Conservation (phyloP, 108 stramenopile genomes). For the Cyclotella cryptica region DNA sequence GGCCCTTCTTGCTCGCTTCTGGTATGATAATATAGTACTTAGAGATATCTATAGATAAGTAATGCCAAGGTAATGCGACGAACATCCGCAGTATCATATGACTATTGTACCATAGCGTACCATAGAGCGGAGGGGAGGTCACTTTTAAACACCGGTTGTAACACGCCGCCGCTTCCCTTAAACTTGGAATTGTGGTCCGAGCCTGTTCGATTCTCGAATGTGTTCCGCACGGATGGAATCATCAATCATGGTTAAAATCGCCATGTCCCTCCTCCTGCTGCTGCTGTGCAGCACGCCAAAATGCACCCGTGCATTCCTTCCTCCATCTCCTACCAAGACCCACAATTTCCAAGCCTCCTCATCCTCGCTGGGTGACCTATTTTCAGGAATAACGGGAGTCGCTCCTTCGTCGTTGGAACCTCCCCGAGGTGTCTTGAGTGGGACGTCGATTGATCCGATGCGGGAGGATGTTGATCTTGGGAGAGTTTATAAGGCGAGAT, state of each 20-base stretch:
- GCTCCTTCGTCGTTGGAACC: slow-evolving; percentile 43
- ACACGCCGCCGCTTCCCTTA: no score
- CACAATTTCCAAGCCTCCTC: not conserved
- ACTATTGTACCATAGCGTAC: no score
- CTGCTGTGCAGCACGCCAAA: not conserved
- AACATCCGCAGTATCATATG: no score
- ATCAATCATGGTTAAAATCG: not conserved
- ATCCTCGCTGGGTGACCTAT: slow-evolving; percentile 40
- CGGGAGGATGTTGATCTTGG: slow-evolving; percentile 46
- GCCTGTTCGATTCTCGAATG: no score
- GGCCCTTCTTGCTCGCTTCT: no score
- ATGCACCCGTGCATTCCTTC: not conserved
- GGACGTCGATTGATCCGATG: slow-evolving; percentile 52
- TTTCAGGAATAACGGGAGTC: slow-evolving; percentile 41
- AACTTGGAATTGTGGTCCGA: no score
- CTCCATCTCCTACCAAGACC: not conserved
- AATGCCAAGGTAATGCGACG: no score
- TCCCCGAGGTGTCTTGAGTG: slow-evolving; percentile 35
- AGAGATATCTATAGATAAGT: no score
- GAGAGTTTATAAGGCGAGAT: slow-evolving; percentile 47
- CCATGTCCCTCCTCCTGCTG: not conserved
- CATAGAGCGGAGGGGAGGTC: no score
- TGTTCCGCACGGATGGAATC: not conserved
- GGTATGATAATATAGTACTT: no score
- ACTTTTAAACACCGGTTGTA: no score